Evolutionary conservation across 2,329 filamentous ascomycete species (phyloP).

Genomic region (Xylaria sp.): DNA sequence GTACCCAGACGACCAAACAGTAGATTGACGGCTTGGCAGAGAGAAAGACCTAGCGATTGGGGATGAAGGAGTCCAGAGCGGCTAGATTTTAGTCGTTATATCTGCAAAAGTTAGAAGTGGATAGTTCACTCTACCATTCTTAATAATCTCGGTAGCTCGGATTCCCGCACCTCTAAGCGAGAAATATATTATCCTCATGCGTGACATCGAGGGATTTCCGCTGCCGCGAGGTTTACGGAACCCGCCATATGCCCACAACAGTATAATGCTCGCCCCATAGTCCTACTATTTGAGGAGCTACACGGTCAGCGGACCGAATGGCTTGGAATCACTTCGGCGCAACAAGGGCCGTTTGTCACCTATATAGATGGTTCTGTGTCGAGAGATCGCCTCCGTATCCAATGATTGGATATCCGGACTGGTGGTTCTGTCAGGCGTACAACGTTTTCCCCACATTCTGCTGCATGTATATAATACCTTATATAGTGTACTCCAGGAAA

Average conservation of each 20-base stretch:
- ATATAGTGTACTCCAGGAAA: slow-evolving; percentile 24
- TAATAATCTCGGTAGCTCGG: slow-evolving; percentile 1
- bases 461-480: slow-evolving; percentile 14
- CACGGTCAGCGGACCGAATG: slow-evolving; percentile 29
- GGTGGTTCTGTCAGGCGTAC: slow-evolving; percentile 30
- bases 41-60: not conserved
- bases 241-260: not conserved
- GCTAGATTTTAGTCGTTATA: slow-evolving; percentile 22
- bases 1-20: not conserved
- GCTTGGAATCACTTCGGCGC: slow-evolving; percentile 23
- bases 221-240: not conserved
- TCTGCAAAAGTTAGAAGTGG: not conserved
- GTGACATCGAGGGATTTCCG: not conserved
- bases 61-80: not conserved
- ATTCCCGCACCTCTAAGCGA: not conserved
- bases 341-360: slow-evolving; percentile 19
- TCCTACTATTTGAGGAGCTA: not conserved
- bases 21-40: slow-evolving; percentile 1
- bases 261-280: not conserved
- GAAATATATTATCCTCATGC: slow-evolving; percentile 6
- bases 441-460: slow-evolving; percentile 33
- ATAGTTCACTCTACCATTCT: not conserved
- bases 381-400: not conserved
- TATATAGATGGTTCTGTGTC: slow-evolving; percentile 19
- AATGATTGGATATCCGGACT: slow-evolving; percentile 24